Evolutionary conservation across 805 yeast genomes (phyloP).

Genomic region (Candida montana): DNA sequence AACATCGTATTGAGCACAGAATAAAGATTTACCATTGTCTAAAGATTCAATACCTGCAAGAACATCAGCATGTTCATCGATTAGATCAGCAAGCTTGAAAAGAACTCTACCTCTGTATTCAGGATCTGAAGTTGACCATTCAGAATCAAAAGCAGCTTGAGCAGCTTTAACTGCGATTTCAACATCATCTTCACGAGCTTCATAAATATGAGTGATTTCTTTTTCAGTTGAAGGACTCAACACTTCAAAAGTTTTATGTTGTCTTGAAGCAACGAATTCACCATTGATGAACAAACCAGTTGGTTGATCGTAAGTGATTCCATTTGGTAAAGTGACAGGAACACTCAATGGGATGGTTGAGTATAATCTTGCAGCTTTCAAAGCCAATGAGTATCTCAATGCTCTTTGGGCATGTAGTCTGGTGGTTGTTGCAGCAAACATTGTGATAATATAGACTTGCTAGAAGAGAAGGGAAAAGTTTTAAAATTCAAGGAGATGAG

Average conservation of each 20-base stretch:
- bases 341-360: slow-evolving; percentile 38
- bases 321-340: slow-evolving; percentile 65
- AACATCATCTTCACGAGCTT: slow-evolving; percentile 71
- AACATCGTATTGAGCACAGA: slow-evolving; percentile 73
- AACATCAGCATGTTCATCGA: slow-evolving; percentile 68
- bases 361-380: slow-evolving; percentile 26
- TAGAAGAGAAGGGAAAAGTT: background rate
- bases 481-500: background rate
- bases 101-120: slow-evolving; percentile 55
- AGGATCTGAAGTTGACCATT: slow-evolving; percentile 71
- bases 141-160: slow-evolving; percentile 60
- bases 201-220: slow-evolving; percentile 60
- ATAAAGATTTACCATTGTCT: slow-evolving; percentile 84
- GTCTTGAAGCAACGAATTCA: slow-evolving; percentile 60
- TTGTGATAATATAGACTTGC: no score
- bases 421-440: slow-evolving; percentile 17
- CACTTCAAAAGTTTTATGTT: slow-evolving; percentile 55
- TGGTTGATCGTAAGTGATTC: slow-evolving; percentile 69
- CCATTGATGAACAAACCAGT: slow-evolving; percentile 79
- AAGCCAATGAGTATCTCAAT: slow-evolving; percentile 16
- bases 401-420: slow-evolving; percentile 7
- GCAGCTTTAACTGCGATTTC: slow-evolving; percentile 87
- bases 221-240: slow-evolving; percentile 73
- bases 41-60: slow-evolving; percentile 80
- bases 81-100: slow-evolving; percentile 67